Percentiles rank a stretch among this genome's conserved stretches.
Conservation (phyloP, 78 protist genomes). For the Guillardia theta region DNA sequence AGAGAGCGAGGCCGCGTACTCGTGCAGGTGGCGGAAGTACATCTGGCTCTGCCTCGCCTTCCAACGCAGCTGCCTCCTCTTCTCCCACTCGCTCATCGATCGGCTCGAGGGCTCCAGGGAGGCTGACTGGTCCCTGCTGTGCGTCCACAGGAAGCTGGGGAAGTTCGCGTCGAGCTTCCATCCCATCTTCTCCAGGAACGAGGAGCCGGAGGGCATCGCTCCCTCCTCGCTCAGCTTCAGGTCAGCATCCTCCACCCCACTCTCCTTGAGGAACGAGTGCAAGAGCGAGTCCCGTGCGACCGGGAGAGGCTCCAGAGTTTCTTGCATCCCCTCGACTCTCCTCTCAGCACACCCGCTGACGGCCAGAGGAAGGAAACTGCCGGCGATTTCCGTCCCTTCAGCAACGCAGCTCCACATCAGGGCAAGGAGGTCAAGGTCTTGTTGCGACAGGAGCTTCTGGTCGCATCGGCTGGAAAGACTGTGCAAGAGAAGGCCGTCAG, state of each 20-base stretch:
- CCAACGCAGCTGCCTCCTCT: neutral
- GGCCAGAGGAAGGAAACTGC: neutral
- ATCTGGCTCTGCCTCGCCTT: constrained; percentile 41
- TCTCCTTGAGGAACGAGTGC: neutral
- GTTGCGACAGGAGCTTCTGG: neutral
- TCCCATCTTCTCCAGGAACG: neutral
- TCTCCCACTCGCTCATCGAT: constrained; percentile 31
- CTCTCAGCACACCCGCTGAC: neutral
- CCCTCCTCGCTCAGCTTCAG: neutral
- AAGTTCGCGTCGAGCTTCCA: neutral
- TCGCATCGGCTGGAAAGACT: neutral
- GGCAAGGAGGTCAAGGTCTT: neutral
- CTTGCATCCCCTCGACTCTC: neutral
- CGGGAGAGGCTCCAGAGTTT: neutral
- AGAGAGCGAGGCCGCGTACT: constrained; percentile 4
- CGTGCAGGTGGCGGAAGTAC: constrained; percentile 40
- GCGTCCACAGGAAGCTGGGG: neutral
- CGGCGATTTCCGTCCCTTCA: neutral
- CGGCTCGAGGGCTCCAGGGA: neutral
- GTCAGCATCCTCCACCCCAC: neutral
- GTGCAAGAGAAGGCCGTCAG: neutral
- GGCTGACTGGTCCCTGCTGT: neutral
- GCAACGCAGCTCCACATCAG: neutral
- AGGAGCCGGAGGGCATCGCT: neutral
- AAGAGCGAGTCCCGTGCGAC: neutral